Percentiles rank a stretch among this genome's conserved stretches.
These are phyloP conservation scores for Tephrocybe rancida DNA, from an alignment of 768 basidiomycete species.

Conservation along the genomic window DNA sequence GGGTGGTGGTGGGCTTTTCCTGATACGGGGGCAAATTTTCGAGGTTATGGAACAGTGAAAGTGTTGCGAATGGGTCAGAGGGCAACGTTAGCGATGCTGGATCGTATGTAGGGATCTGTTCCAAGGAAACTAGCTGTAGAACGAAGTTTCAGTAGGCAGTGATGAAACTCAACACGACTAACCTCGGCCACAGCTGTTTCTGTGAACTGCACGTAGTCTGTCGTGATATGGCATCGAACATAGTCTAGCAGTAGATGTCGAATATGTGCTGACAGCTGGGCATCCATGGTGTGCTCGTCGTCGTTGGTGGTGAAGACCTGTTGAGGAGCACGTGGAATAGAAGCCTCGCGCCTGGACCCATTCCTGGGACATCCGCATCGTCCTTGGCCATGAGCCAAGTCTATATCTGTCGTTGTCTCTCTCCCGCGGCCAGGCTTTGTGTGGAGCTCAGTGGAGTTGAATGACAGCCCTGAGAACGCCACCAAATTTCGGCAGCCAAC, in stretches of 20 bases:
- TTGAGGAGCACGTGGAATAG: background rate
- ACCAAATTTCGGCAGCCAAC: no score
- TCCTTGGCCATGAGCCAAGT: no score
- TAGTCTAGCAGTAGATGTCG: conserved; percentile 58
- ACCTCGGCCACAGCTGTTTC: conserved; percentile 51
- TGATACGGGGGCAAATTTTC: conserved; percentile 39
- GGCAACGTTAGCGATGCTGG: conserved; percentile 52
- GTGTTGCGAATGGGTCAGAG: conserved; percentile 54
- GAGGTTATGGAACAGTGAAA: conserved; percentile 37
- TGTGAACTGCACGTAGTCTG: conserved; percentile 57
- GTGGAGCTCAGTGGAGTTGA: no score
- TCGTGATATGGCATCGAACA: conserved; percentile 51
- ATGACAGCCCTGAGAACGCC: no score
- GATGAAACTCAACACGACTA: conserved; percentile 5
- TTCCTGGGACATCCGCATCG: background rate
- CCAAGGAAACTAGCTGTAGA: conserved; percentile 42
- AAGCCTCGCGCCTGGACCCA: background rate
- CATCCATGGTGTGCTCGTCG: conserved; percentile 19
- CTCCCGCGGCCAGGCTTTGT: no score
- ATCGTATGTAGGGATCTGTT: conserved; percentile 48
- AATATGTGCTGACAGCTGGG: conserved; percentile 45
- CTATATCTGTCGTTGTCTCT: no score
- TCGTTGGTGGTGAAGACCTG: background rate
- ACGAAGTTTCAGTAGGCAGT: background rate
- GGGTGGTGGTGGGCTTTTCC: conserved; percentile 43